Evolutionary conservation across 2,329 filamentous ascomycete genomes (phyloP).

Genomic region (Dactylellina parvicollis): DNA sequence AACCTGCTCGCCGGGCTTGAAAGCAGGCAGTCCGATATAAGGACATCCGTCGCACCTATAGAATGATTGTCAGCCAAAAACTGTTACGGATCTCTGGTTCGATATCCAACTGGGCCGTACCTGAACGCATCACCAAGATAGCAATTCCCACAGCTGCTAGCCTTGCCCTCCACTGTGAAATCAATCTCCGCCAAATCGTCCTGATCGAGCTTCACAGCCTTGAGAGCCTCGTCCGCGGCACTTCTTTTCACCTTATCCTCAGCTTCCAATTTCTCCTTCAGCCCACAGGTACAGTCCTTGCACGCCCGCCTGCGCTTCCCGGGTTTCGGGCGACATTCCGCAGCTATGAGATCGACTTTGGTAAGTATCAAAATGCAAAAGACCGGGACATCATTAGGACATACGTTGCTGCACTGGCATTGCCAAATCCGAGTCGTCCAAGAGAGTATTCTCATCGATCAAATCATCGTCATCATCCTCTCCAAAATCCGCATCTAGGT

Average conservation of each 20-base stretch:
- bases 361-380: conserved; percentile 21
- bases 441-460: conserved; percentile 87
- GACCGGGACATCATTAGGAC: conserved; percentile 61
- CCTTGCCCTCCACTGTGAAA: conserved; percentile 97
- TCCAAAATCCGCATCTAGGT: conserved; percentile 68
- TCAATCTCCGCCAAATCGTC: conserved; percentile 90
- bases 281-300: conserved; percentile 96
- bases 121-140: conserved; percentile 86
- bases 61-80: background rate
- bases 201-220: conserved; percentile 68
- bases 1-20: conserved; percentile 97
- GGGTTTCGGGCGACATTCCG: conserved; percentile 85
- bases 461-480: conserved; percentile 81
- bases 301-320: conserved; percentile 91
- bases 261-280: conserved; percentile 84
- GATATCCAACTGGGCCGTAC: conserved; percentile 15
- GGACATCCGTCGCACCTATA: conserved; percentile 74
- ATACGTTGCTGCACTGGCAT: conserved; percentile 81
- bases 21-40: conserved; percentile 90
- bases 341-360: conserved; percentile 67
- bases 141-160: conserved; percentile 93
- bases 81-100: background rate
- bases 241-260: conserved; percentile 78
- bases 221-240: conserved; percentile 69
- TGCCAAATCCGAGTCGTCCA: conserved; percentile 85